Conservation (phyloP, 2,329 filamentous ascomycete genomes). For the Aspergillus udagawae region DNA sequence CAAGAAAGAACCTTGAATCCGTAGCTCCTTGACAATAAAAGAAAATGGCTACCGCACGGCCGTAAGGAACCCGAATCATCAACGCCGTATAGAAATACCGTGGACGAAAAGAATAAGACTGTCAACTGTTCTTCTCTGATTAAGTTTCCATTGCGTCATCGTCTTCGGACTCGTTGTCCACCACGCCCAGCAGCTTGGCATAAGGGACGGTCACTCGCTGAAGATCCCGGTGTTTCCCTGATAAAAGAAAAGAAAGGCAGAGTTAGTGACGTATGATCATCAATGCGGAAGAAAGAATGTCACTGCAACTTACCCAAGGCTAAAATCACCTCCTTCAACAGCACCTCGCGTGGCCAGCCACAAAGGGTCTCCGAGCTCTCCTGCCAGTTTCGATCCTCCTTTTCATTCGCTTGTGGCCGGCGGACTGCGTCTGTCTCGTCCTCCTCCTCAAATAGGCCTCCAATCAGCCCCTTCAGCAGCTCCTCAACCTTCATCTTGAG, state of each 20-base stretch:
- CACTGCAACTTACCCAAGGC: conserved; percentile 68
- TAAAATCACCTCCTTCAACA: conserved; percentile 86
- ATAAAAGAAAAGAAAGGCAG: conserved; percentile 10
- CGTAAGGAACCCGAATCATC: neutral
- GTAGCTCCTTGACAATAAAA: conserved; percentile 2
- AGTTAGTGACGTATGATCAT: conserved; percentile 4
- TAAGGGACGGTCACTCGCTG: conserved; percentile 95
- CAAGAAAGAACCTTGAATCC: conserved; percentile 3
- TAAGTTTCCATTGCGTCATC: conserved; percentile 36
- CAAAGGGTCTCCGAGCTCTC: conserved; percentile 66
- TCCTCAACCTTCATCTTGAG: conserved; percentile 88
- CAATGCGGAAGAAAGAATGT: neutral
- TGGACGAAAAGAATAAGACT: neutral
- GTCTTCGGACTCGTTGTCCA: conserved; percentile 32
- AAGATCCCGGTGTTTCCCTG: conserved; percentile 91
- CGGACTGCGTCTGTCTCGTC: conserved; percentile 44
- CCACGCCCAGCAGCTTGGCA: conserved; percentile 68
- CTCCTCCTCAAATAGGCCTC: conserved; percentile 60
- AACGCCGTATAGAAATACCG: neutral
- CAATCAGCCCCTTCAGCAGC: conserved; percentile 74
- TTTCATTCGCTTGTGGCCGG: conserved; percentile 25
- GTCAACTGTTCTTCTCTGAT: neutral
- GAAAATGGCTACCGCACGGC: neutral
- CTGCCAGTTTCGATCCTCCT: conserved; percentile 44
- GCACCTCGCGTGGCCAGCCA: conserved; percentile 83